Percentiles rank a stretch among this genome's conserved stretches.
Conservation (phyloP, 257 asterid species). For the Nicotiana tabacum region DNA sequence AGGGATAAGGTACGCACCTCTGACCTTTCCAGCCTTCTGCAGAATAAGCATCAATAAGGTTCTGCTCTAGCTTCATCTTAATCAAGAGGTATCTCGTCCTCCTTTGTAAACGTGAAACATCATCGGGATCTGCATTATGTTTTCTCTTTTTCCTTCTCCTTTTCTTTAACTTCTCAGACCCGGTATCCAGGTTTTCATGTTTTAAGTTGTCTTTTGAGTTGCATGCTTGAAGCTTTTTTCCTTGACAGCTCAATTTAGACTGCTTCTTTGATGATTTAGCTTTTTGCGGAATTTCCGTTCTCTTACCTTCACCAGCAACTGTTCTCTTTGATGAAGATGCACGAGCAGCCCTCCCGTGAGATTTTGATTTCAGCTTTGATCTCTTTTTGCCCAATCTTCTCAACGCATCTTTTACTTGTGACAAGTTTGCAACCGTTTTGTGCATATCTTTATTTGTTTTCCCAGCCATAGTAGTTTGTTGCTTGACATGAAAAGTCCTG, state of each 20-base stretch:
- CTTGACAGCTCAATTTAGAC: conserved; percentile 29
- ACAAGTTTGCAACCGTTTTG: conserved; percentile 10
- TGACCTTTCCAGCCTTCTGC: conserved; percentile 99
- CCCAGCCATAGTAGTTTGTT: conserved; percentile 48
- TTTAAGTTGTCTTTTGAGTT: conserved; percentile 21
- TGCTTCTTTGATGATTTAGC: conserved; percentile 41
- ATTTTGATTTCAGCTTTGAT: conserved; percentile 38
- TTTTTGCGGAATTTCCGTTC: conserved; percentile 36
- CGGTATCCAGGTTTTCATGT: conserved; percentile 26
- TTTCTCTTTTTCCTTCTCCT: conserved; percentile 50
- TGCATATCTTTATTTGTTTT: conserved; percentile 30
- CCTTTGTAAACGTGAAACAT: conserved; percentile 80
- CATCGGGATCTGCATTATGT: conserved; percentile 57
- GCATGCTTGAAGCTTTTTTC: conserved; percentile 19
- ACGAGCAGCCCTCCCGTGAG: conserved; percentile 22
- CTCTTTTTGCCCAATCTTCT: conserved; percentile 36
- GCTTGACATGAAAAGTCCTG: conserved; percentile 12
- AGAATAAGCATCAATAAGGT: conserved; percentile 93
- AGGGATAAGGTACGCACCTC: conserved; percentile 49
- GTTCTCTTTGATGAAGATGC: conserved; percentile 27
- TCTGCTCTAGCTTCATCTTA: conserved; percentile 91
- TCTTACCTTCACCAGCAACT: conserved; percentile 29
- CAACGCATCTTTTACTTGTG: conserved; percentile 30
- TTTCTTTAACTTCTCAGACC: conserved; percentile 33
- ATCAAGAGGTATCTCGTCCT: conserved; percentile 80